These are phyloP conservation scores for Sporisorium exsertum DNA, from an alignment of 1,284 basidiomycete genomes.

Conservation along the genomic window DNA sequence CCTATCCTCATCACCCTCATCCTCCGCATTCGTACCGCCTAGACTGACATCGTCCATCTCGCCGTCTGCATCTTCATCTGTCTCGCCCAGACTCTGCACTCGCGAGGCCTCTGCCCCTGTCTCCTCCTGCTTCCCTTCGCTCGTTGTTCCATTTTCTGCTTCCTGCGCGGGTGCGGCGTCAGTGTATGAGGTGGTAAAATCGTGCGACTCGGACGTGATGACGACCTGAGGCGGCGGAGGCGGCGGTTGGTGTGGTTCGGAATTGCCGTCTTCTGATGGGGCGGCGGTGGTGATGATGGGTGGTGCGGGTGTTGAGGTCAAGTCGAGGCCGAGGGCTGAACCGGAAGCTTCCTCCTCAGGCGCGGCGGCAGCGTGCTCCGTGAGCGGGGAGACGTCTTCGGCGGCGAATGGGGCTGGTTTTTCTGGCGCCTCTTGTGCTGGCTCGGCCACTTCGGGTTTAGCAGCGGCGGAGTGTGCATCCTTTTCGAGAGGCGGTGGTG, in stretches of 20 bases:
- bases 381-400: constrained; percentile 8
- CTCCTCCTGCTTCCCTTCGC: neutral
- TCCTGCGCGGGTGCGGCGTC: neutral
- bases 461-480: constrained; percentile 5
- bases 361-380: constrained; percentile 1
- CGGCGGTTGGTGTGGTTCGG: neutral
- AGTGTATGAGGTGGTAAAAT: neutral
- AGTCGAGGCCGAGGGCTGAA: constrained; percentile 27
- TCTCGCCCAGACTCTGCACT: neutral
- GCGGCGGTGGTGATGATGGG: constrained; percentile 45
- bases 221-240: constrained; percentile 31
- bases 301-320: constrained; percentile 7
- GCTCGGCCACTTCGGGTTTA: neutral
- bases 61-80: constrained; percentile 37
- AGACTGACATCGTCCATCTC: constrained; percentile 51
- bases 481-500: constrained; percentile 36
- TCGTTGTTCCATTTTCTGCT: no score
- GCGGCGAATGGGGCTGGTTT: constrained; percentile 14
- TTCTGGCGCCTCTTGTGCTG: neutral
- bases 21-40: constrained; percentile 20
- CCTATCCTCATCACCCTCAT: constrained; percentile 21
- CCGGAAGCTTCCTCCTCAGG: constrained; percentile 13
- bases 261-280: constrained; percentile 33
- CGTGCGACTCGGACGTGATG: constrained; percentile 32
- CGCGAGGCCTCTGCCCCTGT: neutral